phyloP scores from a whole-genome alignment of 2,329 filamentous ascomycete genomes.

The Botryotinia calthae region DNA sequence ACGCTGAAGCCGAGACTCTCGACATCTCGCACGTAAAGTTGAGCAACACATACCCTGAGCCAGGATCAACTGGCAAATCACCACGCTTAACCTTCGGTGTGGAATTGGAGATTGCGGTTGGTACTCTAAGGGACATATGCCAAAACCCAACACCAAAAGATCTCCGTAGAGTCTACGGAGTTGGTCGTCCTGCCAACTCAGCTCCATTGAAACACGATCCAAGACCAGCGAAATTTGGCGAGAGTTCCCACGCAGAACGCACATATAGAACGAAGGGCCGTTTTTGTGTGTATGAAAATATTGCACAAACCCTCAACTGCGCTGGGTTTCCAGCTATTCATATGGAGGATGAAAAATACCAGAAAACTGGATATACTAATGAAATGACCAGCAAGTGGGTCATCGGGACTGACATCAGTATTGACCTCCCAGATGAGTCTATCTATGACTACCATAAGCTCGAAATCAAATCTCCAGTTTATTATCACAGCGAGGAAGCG shows the following conservation, averaged over 20 bases:
- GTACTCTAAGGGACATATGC: slow-evolving; percentile 4
- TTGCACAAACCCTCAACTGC: background rate
- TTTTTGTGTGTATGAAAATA: slow-evolving; percentile 1
- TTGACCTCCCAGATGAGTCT: background rate
- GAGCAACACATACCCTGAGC: background rate
- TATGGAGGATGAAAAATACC: background rate
- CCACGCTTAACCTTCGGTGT: slow-evolving; percentile 20
- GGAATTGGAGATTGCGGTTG: slow-evolving; percentile 14
- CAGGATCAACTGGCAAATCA: slow-evolving; percentile 5
- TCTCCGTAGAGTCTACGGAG: background rate
- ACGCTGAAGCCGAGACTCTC: background rate
- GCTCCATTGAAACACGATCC: background rate
- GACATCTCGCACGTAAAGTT: background rate
- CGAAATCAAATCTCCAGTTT: slow-evolving; percentile 14
- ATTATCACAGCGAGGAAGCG: slow-evolving; percentile 10
- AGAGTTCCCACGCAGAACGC: background rate
- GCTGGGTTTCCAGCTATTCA: slow-evolving; percentile 5
- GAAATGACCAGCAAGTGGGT: slow-evolving; percentile 8
- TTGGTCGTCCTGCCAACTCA: background rate
- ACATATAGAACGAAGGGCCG: background rate
- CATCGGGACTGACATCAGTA: slow-evolving; percentile 3
- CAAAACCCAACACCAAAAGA: slow-evolving; percentile 1
- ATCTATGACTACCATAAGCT: slow-evolving; percentile 11
- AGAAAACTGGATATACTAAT: background rate
- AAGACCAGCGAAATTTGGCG: background rate